These are phyloP conservation scores for Spergularia azorica DNA, from an alignment of 179 eudicot genomes.

Conservation along the genomic window DNA sequence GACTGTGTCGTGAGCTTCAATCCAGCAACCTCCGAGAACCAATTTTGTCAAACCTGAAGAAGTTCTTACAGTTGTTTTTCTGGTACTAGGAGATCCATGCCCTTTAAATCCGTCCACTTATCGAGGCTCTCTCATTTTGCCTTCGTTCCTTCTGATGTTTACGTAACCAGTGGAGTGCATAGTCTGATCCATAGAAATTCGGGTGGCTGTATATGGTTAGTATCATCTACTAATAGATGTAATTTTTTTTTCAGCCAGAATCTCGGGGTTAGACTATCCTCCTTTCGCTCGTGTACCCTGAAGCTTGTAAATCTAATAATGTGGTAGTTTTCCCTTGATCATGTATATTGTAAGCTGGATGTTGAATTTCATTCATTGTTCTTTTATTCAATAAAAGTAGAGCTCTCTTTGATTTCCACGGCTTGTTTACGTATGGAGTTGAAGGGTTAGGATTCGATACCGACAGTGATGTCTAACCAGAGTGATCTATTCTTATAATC, in stretches of 20 bases:
- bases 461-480: too few relatives aligned
- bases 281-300: neutral
- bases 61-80: neutral
- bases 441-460: too few relatives aligned
- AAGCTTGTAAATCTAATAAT: conserved; percentile 37
- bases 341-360: conserved; percentile 16
- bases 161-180: conserved; percentile 12
- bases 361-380: conserved; percentile 21
- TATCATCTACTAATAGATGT: conserved; percentile 22
- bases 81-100: neutral
- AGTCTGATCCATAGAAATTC: conserved; percentile 7
- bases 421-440: too few relatives aligned
- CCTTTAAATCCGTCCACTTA: conserved; percentile 15
- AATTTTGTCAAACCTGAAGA: conserved; percentile 14
- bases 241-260: neutral
- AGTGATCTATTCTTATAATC: too few relatives aligned
- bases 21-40: neutral
- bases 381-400: conserved; percentile 8
- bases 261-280: neutral
- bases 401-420: too few relatives aligned
- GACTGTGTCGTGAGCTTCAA: conserved; percentile 35
- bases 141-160: neutral
- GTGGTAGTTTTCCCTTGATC: conserved; percentile 14
- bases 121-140: conserved; percentile 4
- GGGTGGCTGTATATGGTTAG: conserved; percentile 12